A percentile compares a stretch with the other conserved stretches of the same genome.
Evolutionary conservation across 495 filamentous ascomycete genomes (phyloP).

Genomic region (Collariella sp.): DNA sequence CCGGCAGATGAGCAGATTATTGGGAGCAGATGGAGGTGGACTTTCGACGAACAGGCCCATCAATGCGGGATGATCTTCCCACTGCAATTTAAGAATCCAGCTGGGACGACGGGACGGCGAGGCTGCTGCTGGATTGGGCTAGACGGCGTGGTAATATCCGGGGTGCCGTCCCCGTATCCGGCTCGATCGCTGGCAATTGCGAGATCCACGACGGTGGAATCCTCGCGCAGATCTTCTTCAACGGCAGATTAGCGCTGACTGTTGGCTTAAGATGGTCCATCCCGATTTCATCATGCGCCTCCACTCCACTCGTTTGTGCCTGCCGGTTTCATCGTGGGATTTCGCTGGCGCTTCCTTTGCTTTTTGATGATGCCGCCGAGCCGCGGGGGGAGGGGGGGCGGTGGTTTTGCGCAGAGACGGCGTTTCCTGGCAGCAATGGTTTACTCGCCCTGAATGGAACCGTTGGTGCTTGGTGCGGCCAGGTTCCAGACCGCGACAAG

Average conservation of each 20-base stretch:
- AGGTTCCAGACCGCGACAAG: too few relatives aligned
- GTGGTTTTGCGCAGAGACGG: too few relatives aligned
- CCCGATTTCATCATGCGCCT: too few relatives aligned
- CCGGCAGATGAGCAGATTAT: neutral
- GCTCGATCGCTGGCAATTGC: constrained; percentile 1
- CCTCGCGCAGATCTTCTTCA: constrained; percentile 4
- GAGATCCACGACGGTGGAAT: constrained; percentile 1
- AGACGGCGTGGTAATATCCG: neutral
- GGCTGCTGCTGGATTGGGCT: neutral
- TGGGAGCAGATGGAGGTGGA: neutral
- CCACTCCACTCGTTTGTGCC: too few relatives aligned
- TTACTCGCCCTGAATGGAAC: too few relatives aligned
- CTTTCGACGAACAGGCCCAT: neutral
- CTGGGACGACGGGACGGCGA: neutral
- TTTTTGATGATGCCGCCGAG: too few relatives aligned
- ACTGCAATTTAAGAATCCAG: neutral
- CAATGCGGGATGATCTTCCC: neutral
- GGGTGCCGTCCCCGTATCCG: constrained; percentile 1
- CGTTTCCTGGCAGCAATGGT: too few relatives aligned
- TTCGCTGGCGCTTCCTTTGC: too few relatives aligned
- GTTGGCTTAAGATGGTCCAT: too few relatives aligned
- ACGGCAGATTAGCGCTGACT: neutral
- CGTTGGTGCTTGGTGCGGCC: too few relatives aligned
- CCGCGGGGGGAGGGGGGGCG: too few relatives aligned
- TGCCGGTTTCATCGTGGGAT: too few relatives aligned